Conservation (phyloP, 192 early-diverging fungal genomes). For the Lobulomyces angularis region DNA sequence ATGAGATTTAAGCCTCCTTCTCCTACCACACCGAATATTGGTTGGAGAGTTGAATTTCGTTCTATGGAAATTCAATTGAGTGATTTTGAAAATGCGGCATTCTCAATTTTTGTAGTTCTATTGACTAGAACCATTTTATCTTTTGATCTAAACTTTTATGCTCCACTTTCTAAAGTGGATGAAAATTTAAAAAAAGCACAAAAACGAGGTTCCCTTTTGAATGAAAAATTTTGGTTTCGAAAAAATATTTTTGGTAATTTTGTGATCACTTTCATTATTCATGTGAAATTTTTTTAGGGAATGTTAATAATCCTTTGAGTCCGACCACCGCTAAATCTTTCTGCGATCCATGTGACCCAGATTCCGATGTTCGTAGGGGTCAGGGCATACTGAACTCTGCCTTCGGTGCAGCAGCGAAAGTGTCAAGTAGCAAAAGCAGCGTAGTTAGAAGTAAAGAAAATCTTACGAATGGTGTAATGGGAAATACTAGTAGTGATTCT, state of each 20-base stretch:
- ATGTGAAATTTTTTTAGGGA: background rate
- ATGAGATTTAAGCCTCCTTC: constrained; percentile 98
- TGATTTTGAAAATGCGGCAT: constrained; percentile 95
- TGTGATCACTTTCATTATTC: no score
- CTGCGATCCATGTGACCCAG: constrained; percentile 2
- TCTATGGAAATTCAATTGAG: constrained; percentile 93
- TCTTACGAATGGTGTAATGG: constrained; percentile 4
- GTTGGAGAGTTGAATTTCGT: constrained; percentile 97
- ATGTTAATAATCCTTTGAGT: background rate
- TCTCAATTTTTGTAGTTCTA: constrained; percentile 84
- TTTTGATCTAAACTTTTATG: constrained; percentile 90
- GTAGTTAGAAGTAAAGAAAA: background rate
- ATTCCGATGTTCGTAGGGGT: background rate
- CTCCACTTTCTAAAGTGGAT: constrained; percentile 90
- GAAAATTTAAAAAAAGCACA: constrained; percentile 87
- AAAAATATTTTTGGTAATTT: constrained; percentile 57
- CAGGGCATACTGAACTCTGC: background rate
- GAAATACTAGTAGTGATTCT: background rate
- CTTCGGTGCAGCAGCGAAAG: background rate
- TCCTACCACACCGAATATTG: constrained; percentile 68
- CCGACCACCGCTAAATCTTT: constrained; percentile 9
- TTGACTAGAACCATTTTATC: constrained; percentile 75
- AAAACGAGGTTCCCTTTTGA: constrained; percentile 63
- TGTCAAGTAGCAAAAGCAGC: no score
- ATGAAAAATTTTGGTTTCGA: constrained; percentile 83